Conservation (phyloP, 2,329 filamentous ascomycete species). For the Purpureocillium takamizusanense region DNA sequence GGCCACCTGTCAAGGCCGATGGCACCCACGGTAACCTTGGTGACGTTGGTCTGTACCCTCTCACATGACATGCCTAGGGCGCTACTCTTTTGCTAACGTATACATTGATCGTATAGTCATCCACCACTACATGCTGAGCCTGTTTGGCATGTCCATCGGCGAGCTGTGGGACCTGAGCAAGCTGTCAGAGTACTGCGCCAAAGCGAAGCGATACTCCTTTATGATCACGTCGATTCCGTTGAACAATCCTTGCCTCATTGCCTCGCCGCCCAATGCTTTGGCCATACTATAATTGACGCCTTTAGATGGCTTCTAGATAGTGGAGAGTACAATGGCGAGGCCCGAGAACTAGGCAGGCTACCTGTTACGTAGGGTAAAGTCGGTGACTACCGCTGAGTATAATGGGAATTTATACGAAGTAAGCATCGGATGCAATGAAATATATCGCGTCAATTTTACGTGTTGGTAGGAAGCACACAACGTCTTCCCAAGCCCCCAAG, state of each 20-base stretch:
- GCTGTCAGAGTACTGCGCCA: conserved; percentile 42
- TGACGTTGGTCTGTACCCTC: conserved; percentile 27
- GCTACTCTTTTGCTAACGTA: neutral
- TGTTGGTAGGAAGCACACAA: too few species aligned
- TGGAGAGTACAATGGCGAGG: too few species aligned
- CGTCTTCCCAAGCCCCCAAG: too few species aligned
- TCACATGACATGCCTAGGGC: too few species aligned
- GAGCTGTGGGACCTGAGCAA: conserved; percentile 48
- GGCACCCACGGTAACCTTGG: conserved; percentile 19
- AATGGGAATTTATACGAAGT: too few species aligned
- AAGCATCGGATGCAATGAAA: too few species aligned
- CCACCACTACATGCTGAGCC: conserved; percentile 37
- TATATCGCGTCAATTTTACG: too few species aligned
- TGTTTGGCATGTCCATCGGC: conserved; percentile 45
- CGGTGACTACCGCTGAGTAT: too few species aligned
- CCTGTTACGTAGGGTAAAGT: too few species aligned
- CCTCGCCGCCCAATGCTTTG: conserved; percentile 38
- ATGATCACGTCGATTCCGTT: conserved; percentile 52
- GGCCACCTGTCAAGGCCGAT: conserved; percentile 41
- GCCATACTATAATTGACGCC: conserved; percentile 21
- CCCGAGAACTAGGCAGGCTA: too few species aligned
- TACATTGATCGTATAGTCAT: conserved; percentile 21
- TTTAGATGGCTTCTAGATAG: conserved; percentile 25
- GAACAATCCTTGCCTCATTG: conserved; percentile 44
- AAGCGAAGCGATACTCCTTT: conserved; percentile 47